Percentiles rank a stretch among this genome's conserved stretches.
Conservation (phyloP, 2,329 filamentous ascomycete species). For the Cytospora schulzeri region DNA sequence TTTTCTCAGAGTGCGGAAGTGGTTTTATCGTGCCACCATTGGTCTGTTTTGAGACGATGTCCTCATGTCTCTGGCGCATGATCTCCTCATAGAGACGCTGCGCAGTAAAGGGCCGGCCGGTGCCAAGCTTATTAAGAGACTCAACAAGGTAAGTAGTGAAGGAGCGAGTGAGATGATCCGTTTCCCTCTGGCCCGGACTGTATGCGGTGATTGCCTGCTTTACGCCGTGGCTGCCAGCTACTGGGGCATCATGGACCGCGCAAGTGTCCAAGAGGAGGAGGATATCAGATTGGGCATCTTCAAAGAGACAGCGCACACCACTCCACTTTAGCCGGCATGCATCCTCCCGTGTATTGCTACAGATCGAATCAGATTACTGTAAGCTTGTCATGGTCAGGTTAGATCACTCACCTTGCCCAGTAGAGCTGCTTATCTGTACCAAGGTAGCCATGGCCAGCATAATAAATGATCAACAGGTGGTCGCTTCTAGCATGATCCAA, state of each 20-base stretch:
- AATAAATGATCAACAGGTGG: slow-evolving; percentile 66
- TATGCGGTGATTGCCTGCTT: slow-evolving; percentile 67
- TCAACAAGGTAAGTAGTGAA: slow-evolving; percentile 62
- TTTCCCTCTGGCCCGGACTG: slow-evolving; percentile 51
- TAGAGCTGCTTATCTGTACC: slow-evolving; percentile 63
- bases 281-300: slow-evolving; percentile 65
- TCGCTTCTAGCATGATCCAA: slow-evolving; percentile 60
- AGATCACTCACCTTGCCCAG: slow-evolving; percentile 63
- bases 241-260: slow-evolving; percentile 52
- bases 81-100: slow-evolving; percentile 61
- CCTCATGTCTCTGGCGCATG: slow-evolving; percentile 47
- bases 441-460: slow-evolving; percentile 62
- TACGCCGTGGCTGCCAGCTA: slow-evolving; percentile 54
- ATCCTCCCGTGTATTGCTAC: slow-evolving; percentile 59
- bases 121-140: slow-evolving; percentile 55
- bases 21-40: slow-evolving; percentile 50
- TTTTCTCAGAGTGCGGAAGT: slow-evolving; percentile 38
- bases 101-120: slow-evolving; percentile 56
- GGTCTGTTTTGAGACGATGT: slow-evolving; percentile 44
- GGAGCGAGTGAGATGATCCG: slow-evolving; percentile 51
- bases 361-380: slow-evolving; percentile 31
- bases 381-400: background rate
- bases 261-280: slow-evolving; percentile 65
- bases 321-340: slow-evolving; percentile 66
- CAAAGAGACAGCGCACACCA: slow-evolving; percentile 62